Conservation (phyloP, 352 stramenopile genomes). For the Phytophthora parvispora region DNA sequence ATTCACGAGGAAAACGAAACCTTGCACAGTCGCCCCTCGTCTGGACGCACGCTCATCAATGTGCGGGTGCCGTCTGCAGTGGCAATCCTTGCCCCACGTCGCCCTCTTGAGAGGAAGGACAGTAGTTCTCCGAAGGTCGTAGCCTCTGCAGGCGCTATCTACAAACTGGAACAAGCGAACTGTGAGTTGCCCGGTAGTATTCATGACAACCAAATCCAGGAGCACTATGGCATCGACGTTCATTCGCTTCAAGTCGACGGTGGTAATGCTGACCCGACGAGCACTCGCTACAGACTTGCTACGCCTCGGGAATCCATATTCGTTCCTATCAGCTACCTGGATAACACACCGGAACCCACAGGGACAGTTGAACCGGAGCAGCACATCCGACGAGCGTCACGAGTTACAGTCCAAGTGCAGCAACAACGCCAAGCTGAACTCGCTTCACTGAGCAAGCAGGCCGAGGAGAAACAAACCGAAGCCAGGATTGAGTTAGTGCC, state of each 20-base stretch:
- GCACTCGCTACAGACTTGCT: slow-evolving; percentile 32
- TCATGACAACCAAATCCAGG: slow-evolving; percentile 21
- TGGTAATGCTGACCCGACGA: slow-evolving; percentile 8
- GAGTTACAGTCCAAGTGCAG: slow-evolving; percentile 52
- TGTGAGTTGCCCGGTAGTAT: neutral
- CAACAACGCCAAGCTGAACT: slow-evolving; percentile 57
- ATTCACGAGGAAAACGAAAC: slow-evolving; percentile 9
- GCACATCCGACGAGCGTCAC: slow-evolving; percentile 5
- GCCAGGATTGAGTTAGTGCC: neutral
- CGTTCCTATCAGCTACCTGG: slow-evolving; percentile 30
- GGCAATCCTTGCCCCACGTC: slow-evolving; percentile 10
- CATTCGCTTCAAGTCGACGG: slow-evolving; percentile 13
- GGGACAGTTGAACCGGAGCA: slow-evolving; percentile 7
- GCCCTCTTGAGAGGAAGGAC: slow-evolving; percentile 15
- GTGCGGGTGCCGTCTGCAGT: slow-evolving; percentile 19
- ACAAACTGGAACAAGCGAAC: neutral
- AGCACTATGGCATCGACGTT: neutral
- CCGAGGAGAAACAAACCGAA: slow-evolving; percentile 18
- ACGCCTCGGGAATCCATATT: slow-evolving; percentile 68
- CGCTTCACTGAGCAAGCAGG: slow-evolving; percentile 29
- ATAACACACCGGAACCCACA: neutral
- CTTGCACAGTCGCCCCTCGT: neutral
- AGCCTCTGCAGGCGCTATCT: neutral
- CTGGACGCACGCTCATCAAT: slow-evolving; percentile 23
- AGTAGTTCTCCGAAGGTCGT: neutral